phyloP scores from a whole-genome alignment of 2,329 filamentous ascomycete species.

The Beauveria pseudobassiana region DNA sequence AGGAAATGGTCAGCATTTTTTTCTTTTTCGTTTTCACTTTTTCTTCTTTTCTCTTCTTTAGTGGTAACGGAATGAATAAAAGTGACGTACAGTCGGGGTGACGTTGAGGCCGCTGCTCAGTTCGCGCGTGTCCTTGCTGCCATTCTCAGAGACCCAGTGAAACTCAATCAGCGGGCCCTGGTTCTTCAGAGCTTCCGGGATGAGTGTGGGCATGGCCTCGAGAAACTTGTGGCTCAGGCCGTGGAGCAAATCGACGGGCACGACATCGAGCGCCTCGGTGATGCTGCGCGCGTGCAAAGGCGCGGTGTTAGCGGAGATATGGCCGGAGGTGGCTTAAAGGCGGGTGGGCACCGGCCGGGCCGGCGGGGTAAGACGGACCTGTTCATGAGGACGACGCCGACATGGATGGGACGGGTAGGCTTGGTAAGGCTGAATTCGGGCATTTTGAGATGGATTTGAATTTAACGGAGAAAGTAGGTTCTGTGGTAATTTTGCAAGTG shows the following conservation, averaged over 20 bases:
- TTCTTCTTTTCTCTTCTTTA: no score
- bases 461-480: not conserved
- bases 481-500: not conserved
- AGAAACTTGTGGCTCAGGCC: slow-evolving; percentile 15
- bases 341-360: no score
- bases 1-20: not conserved
- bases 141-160: slow-evolving; percentile 27
- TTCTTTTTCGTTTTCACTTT: no score
- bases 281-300: slow-evolving; percentile 15
- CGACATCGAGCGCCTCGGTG: slow-evolving; percentile 28
- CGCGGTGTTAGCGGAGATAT: not conserved
- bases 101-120: slow-evolving; percentile 23
- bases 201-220: slow-evolving; percentile 14
- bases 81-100: slow-evolving; percentile 21
- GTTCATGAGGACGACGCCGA: slow-evolving; percentile 24
- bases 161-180: slow-evolving; percentile 23
- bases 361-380: slow-evolving; percentile 14
- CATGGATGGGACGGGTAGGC: slow-evolving; percentile 19
- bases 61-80: no score
- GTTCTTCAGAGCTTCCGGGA: slow-evolving; percentile 13
- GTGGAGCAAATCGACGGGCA: slow-evolving; percentile 24
- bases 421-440: slow-evolving; percentile 18
- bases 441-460: not conserved
- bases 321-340: no score
- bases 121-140: slow-evolving; percentile 10